These are phyloP conservation scores for Leucosporidium creatinivorum DNA, from an alignment of 768 basidiomycete genomes.

Conservation along the genomic window DNA sequence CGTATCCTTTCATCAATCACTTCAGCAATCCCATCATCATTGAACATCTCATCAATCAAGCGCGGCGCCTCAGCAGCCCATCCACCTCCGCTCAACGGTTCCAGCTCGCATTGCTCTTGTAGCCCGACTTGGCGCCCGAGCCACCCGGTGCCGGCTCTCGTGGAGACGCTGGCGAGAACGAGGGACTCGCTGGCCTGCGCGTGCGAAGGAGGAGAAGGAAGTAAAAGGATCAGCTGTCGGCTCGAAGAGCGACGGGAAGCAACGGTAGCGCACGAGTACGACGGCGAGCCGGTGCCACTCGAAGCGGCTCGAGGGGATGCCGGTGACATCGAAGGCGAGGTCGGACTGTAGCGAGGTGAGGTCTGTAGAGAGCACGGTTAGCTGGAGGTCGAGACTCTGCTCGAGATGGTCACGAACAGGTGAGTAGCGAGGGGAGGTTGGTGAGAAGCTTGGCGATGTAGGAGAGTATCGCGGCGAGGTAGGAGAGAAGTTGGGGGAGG, in stretches of 20 bases:
- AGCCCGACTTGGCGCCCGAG: constrained; percentile 46
- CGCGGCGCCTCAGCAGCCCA: too few relatives aligned
- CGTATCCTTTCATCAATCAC: too few relatives aligned
- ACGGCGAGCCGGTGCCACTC: too few relatives aligned
- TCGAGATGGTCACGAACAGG: constrained; percentile 53
- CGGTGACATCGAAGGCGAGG: constrained; percentile 4
- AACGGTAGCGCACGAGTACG: too few relatives aligned
- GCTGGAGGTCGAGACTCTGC: constrained; percentile 16
- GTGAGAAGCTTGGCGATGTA: constrained; percentile 52
- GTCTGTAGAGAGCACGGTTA: not conserved
- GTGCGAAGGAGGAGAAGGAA: not conserved
- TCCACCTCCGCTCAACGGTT: too few relatives aligned
- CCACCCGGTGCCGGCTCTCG: not conserved
- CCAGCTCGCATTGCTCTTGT: too few relatives aligned
- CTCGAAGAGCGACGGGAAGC: too few relatives aligned
- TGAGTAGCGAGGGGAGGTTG: constrained; percentile 21
- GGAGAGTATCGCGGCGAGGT: constrained; percentile 38
- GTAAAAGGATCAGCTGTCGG: too few relatives aligned
- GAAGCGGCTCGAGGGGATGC: too few relatives aligned
- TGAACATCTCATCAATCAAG: too few relatives aligned
- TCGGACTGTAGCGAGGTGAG: constrained; percentile 11
- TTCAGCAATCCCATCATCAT: too few relatives aligned
- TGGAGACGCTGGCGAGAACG: constrained; percentile 2
- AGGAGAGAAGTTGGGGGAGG: constrained; percentile 60
- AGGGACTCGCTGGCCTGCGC: constrained; percentile 8